These are phyloP conservation scores for Bipolaris cookei DNA, from an alignment of 2,329 filamentous ascomycete genomes.

Conservation along the genomic window DNA sequence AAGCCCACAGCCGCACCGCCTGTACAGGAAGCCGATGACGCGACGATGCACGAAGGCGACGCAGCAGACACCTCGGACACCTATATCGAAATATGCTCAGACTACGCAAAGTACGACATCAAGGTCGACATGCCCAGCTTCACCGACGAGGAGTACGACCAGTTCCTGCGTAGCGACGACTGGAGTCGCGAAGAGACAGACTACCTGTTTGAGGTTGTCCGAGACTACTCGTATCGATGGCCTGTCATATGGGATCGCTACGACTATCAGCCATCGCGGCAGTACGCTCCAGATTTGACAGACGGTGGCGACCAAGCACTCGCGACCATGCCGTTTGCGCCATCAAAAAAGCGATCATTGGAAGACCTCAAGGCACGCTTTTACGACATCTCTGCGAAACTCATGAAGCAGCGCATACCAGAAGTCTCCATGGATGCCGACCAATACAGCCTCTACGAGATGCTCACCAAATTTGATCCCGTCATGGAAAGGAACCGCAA, in stretches of 20 bases:
- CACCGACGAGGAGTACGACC: slow-evolving; percentile 83
- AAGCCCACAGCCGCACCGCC: slow-evolving; percentile 53
- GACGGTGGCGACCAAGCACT: slow-evolving; percentile 35
- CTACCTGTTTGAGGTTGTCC: slow-evolving; percentile 77
- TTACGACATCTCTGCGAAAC: slow-evolving; percentile 75
- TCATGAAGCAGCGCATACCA: slow-evolving; percentile 50
- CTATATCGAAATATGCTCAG: slow-evolving; percentile 57
- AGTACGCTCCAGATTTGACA: slow-evolving; percentile 28
- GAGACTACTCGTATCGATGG: slow-evolving; percentile 88
- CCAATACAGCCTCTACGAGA: slow-evolving; percentile 83
- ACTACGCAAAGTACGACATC: slow-evolving; percentile 88
- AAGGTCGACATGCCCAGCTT: slow-evolving; percentile 79
- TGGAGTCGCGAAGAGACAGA: slow-evolving; percentile 96
- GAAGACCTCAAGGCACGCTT: slow-evolving; percentile 93
- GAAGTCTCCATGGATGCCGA: slow-evolving; percentile 74
- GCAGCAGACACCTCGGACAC: slow-evolving; percentile 44
- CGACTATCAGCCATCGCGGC: slow-evolving; percentile 65
- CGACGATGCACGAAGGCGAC: slow-evolving; percentile 44
- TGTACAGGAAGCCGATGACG: slow-evolving; percentile 41
- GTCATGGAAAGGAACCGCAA: slow-evolving; percentile 81
- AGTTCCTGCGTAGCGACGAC: slow-evolving; percentile 72
- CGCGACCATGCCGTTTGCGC: slow-evolving; percentile 49
- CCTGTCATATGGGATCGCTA: slow-evolving; percentile 91
- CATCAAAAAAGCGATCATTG: slow-evolving; percentile 68
- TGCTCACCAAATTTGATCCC: slow-evolving; percentile 85